A percentile compares a stretch with the other conserved stretches of the same genome.
These are phyloP conservation scores for Scheffersomyces quercinus DNA, from an alignment of 1,139 yeast species.

Conservation along the genomic window DNA sequence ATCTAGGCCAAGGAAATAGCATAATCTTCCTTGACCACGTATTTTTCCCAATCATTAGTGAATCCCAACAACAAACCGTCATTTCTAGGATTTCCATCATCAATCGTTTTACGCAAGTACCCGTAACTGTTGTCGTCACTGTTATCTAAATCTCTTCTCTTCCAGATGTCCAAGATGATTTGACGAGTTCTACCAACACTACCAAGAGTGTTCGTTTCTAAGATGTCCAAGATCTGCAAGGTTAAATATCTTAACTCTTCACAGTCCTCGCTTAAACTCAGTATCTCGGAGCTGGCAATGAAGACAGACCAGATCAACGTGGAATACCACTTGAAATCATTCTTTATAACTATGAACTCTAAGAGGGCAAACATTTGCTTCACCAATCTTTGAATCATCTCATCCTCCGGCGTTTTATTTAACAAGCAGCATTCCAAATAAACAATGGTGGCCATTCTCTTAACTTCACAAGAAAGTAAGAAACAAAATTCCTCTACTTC, in stretches of 20 bases:
- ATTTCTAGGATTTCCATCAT: constrained; percentile 2
- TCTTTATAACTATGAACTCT: constrained; percentile 24
- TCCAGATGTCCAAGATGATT: constrained; percentile 26
- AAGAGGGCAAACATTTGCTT: constrained; percentile 18
- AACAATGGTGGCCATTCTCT: constrained; percentile 23
- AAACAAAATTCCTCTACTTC: constrained; percentile 26
- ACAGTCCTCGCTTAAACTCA: constrained; percentile 19
- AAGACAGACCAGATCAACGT: constrained; percentile 27
- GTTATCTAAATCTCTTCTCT: constrained; percentile 26
- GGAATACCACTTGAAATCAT: constrained; percentile 29
- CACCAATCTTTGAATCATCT: constrained; percentile 14
- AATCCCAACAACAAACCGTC: constrained; percentile 14
- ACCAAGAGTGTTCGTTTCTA: constrained; percentile 27
- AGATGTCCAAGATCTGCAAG: constrained; percentile 23
- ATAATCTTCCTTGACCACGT: constrained; percentile 27
- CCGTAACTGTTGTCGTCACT: constrained; percentile 23
- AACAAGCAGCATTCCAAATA: constrained; percentile 29
- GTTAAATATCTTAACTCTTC: constrained; percentile 27
- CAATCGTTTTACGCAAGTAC: constrained; percentile 6
- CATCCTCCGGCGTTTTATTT: constrained; percentile 17
- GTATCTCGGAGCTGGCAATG: constrained; percentile 26
- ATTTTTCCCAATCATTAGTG: constrained; percentile 32
- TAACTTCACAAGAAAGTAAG: constrained; percentile 28
- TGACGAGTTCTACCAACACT: constrained; percentile 25
- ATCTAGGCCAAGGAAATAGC: constrained; percentile 25